Evolutionary conservation across 2,329 filamentous ascomycete species (phyloP), one percentile per base, ranked within the genome.

Genomic region (Penicillium sp.): DNA sequence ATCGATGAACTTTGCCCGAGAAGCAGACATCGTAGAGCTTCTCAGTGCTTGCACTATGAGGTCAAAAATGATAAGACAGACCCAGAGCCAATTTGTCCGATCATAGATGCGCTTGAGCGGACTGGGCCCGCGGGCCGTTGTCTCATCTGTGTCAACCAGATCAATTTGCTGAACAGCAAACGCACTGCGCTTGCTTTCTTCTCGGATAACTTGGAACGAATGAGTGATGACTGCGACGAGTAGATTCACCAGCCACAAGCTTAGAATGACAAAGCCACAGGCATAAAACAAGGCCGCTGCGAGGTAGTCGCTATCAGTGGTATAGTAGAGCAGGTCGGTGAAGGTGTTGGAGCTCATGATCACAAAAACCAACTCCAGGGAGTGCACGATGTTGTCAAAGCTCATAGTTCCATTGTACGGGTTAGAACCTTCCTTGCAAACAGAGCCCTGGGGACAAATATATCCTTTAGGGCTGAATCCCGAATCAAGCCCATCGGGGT

Each of bases 281-380:
- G 84, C 84, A 59, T 86, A 88, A 72, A 86, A 99, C 2, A 97
- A 78, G 1, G 92, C 91, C 4, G 92, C 86, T 14, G 90, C 84
- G 6, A 96, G 83, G 66, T 96, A 97, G 71, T 99, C 94, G 24
- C 91, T 95, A 67, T 96, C 86, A 49, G 90, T 92, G 4, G 93
- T 92, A 65, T 91, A 90, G 73, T 99, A 99, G 80, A 99, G 91
- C 49, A 97, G 78, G 72, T 97, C 91, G 1, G 91, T 89, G 74
- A 95, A 99, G 0, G 94, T 99, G 71, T 99, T 99, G 46, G 92
- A 93, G 66, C 91, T 96, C 91, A 99, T 99, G 69, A 99, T 88
- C 48, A 99, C 91, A 69, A 99, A 99, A 2, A 99, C 92, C 54
- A 97, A 80, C 75, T 99, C 92, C 49, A 97, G 77, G 0, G 92